Percentiles rank a stretch among this genome's conserved stretches.
phyloP scores from a whole-genome alignment of 2,329 filamentous ascomycete species.

The Bipolaris bicolor region DNA sequence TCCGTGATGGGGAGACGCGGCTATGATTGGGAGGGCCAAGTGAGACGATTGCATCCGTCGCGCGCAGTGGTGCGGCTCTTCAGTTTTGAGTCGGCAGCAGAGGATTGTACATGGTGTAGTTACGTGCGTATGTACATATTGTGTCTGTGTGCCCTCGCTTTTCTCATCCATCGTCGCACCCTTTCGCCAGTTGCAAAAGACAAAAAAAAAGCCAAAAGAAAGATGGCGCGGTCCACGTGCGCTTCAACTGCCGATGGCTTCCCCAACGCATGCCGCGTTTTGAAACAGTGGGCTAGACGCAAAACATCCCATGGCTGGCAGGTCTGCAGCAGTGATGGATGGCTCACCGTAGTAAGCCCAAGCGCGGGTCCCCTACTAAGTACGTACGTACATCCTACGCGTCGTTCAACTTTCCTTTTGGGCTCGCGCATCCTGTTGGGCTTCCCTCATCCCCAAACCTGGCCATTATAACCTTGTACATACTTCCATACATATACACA shows the following conservation, averaged over 20 bases:
- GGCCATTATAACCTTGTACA: slow-evolving; percentile 11
- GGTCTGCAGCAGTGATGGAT: not conserved
- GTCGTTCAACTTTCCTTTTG: slow-evolving; percentile 9
- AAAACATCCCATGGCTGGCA: slow-evolving; percentile 17
- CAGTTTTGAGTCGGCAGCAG: not conserved
- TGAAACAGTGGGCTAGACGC: slow-evolving; percentile 21
- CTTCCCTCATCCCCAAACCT: slow-evolving; percentile 5
- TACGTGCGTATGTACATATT: not conserved
- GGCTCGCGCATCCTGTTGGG: slow-evolving; percentile 8
- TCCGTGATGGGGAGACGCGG: slow-evolving; percentile 5
- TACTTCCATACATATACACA: not conserved
- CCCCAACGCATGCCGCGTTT: slow-evolving; percentile 7
- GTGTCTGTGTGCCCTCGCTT: not conserved
- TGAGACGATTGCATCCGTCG: slow-evolving; percentile 3
- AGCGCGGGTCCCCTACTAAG: slow-evolving; percentile 7
- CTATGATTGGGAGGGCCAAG: slow-evolving; percentile 1
- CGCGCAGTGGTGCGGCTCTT: slow-evolving; percentile 10
- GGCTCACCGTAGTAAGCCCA: slow-evolving; percentile 7
- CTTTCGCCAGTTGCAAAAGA: no score
- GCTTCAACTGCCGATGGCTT: not conserved
- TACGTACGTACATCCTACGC: not conserved
- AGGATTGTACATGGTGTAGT: not conserved
- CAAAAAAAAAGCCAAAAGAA: not conserved
- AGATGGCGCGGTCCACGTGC: not conserved
- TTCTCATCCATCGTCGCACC: not conserved